Evolutionary conservation across 2,329 filamentous ascomycete genomes (phyloP), one percentile per base, ranked within the genome.

Genomic region (Fusarium palustre): DNA sequence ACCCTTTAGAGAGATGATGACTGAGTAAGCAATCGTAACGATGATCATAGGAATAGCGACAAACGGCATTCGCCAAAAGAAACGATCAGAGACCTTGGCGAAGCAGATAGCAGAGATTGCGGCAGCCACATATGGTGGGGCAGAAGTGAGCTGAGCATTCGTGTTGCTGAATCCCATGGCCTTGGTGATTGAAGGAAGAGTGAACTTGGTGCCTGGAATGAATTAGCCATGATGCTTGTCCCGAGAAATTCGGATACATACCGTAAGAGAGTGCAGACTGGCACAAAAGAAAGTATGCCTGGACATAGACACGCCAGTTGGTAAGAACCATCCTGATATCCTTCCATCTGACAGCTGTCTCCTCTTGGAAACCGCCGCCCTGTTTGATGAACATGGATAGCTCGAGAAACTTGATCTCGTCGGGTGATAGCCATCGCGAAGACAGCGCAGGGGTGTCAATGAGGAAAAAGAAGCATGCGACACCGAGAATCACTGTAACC

Each of bases 11-110:
- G 70, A 73, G 8, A 73, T 59, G 16, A 73, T 68, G 25, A 73
- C 59, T 3, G 71, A 64, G 45, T 73, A 73, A 10, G 69, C 71
- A 6, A 70, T 38, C 2, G 69, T 53, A 0, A 73, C 71, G 1
- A 73, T 74, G 0, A 55, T 12, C 66, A 73, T 66, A 5, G 71
- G 71, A 0, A 59, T 69, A 7, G 53, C 71, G 1, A 73, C 71
- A n/a, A 73, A 73, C 2, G 71, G 71, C 71, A 73, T 73, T 52
- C 71, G 53, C 71, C 71, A 73, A 60, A 54, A 72, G 56, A 89
- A 92, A 2, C 87, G 84, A 73, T 94, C 91, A 0, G 90, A 90
- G 7, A 90, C 76, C 73, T 84, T 91, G 3, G 91, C 91, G 28
- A 92, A 82, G 1, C 80, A 52, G 4, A 93, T 81, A 0, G 91